These are phyloP conservation scores for Nakazawaea sp. DNA, from an alignment of 805 yeast genomes.

Conservation along the genomic window DNA sequence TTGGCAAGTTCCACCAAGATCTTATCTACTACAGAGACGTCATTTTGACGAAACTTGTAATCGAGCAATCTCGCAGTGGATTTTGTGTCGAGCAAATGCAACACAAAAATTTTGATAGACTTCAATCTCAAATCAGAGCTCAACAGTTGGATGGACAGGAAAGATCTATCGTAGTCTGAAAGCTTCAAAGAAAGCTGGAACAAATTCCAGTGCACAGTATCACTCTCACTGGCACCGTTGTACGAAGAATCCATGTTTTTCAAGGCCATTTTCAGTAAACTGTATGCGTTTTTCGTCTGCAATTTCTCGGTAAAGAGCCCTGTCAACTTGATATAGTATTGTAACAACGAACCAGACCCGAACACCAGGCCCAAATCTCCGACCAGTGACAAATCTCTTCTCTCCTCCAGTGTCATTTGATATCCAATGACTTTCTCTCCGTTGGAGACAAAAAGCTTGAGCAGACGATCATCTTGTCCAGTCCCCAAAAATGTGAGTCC, in stretches of 20 bases:
- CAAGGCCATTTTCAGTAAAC: conserved; percentile 13
- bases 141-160: conserved; percentile 13
- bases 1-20: conserved; percentile 5
- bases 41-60: conserved; percentile 2
- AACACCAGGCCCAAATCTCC: conserved; percentile 16
- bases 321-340: conserved; percentile 31
- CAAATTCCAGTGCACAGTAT: conserved; percentile 15
- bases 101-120: conserved; percentile 4
- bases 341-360: conserved; percentile 21
- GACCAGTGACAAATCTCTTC: not conserved
- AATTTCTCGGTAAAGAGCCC: conserved; percentile 26
- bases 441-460: conserved; percentile 21
- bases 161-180: conserved; percentile 22
- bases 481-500: conserved; percentile 19
- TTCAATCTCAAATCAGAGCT: conserved; percentile 1
- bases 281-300: conserved; percentile 10
- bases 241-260: conserved; percentile 7
- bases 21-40: conserved; percentile 3
- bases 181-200: conserved; percentile 24
- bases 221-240: conserved; percentile 16
- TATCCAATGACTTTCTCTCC: conserved; percentile 22
- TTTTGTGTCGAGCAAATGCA: conserved; percentile 9
- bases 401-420: conserved; percentile 13
- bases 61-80: conserved; percentile 1
- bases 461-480: conserved; percentile 22